Evolutionary conservation across 83 land plant genomes (phyloP).

Genomic region (Diphasiastrum complanatum): DNA sequence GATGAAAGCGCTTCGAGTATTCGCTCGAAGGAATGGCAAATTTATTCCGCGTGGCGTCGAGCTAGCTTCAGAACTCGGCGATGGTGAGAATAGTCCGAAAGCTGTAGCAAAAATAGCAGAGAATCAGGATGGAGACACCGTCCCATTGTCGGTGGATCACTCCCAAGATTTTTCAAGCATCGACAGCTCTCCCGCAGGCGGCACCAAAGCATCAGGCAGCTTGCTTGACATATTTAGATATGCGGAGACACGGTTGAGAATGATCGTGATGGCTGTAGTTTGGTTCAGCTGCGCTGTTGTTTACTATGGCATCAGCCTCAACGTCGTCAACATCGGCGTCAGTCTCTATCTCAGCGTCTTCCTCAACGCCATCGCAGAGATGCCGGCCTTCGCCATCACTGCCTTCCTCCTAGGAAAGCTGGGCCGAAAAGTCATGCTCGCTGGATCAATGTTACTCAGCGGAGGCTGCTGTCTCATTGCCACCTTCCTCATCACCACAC

Average conservation of each 20-base stretch:
- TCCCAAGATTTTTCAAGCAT: not conserved
- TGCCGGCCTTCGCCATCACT: slow-evolving; percentile 55
- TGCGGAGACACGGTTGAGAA: slow-evolving; percentile 36
- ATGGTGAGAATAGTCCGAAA: too few species aligned
- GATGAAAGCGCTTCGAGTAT: slow-evolving; percentile 36
- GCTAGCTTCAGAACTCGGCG: slow-evolving; percentile 31
- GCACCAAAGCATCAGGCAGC: slow-evolving; percentile 24
- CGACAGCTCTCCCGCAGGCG: not conserved
- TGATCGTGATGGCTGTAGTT: slow-evolving; percentile 43
- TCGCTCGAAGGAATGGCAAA: slow-evolving; percentile 40
- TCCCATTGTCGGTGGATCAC: not conserved
- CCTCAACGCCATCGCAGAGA: slow-evolving; percentile 52
- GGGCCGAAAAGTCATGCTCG: slow-evolving; percentile 44
- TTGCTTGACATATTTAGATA: slow-evolving; percentile 40
- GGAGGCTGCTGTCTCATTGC: too few species aligned
- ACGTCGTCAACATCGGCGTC: slow-evolving; percentile 64
- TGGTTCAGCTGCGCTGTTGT: slow-evolving; percentile 50
- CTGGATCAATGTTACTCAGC: slow-evolving; percentile 38
- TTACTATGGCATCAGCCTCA: slow-evolving; percentile 67
- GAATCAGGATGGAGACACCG: not conserved
- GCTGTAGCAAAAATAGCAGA: too few species aligned
- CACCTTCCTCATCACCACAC: too few species aligned
- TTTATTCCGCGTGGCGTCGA: slow-evolving; percentile 30
- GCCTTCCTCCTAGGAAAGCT: slow-evolving; percentile 39
- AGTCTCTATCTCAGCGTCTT: slow-evolving; percentile 54